Evolutionary conservation across 306 rosid genomes (phyloP).

Genomic region (Fragaria nilgerrensis): DNA sequence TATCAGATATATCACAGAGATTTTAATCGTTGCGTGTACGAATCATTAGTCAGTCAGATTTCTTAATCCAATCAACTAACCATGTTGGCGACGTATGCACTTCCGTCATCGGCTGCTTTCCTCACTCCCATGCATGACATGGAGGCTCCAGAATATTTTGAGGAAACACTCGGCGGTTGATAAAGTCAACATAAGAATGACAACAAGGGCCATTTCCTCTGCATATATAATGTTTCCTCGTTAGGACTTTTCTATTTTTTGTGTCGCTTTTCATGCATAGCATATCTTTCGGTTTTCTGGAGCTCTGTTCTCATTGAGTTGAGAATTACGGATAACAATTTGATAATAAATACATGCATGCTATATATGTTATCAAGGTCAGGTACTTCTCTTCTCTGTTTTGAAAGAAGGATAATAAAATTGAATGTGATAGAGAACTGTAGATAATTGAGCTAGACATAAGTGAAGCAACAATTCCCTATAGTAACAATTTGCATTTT

Average conservation of each 20-base stretch:
- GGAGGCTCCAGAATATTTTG: not conserved
- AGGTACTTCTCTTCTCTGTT: too few species aligned
- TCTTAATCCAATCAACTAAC: not conserved
- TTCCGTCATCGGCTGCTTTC: constrained; percentile 20
- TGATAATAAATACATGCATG: too few species aligned
- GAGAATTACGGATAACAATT: too few species aligned
- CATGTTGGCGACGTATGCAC: constrained; percentile 20
- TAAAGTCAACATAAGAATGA: not conserved
- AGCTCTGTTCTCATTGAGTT: not conserved
- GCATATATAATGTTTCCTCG: not conserved
- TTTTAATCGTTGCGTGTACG: too few species aligned
- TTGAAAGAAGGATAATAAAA: too few species aligned
- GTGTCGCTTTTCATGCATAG: not conserved
- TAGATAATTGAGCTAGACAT: too few species aligned
- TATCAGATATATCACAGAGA: too few species aligned
- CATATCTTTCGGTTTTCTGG: not conserved
- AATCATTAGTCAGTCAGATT: too few species aligned
- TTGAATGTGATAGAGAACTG: too few species aligned
- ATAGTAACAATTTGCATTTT: too few species aligned
- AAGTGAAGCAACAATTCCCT: too few species aligned
- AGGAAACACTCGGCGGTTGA: not conserved
- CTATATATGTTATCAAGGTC: too few species aligned
- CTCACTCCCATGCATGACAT: not conserved
- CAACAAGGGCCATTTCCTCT: not conserved
- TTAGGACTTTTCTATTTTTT: not conserved